These are phyloP conservation scores for Paramecium sexaurelia DNA, from an alignment of 73 alveolate species.

Conservation along the genomic window DNA sequence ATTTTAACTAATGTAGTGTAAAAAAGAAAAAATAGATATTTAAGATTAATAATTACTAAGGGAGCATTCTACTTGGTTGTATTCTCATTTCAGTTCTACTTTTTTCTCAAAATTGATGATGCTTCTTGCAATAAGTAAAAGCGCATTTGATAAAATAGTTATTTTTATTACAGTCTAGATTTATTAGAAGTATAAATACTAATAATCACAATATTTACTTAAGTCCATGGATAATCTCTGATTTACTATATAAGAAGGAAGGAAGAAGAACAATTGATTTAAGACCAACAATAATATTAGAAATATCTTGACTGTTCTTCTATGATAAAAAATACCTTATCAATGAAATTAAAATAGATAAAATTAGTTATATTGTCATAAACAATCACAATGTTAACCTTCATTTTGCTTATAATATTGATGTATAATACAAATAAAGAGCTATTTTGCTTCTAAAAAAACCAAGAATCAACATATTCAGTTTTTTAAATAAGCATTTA, in stretches of 20 bases:
- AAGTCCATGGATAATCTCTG: not conserved
- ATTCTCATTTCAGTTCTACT: not conserved
- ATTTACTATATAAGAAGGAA: conserved; percentile 6
- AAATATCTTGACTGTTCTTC: not conserved
- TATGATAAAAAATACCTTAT: not conserved
- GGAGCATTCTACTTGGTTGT: not conserved
- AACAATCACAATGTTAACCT: conserved; percentile 7
- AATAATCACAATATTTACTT: not conserved
- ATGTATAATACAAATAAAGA: conserved; percentile 16
- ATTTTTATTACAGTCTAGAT: conserved; percentile 7
- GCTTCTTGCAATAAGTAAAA: not conserved
- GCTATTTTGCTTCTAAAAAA: not conserved
- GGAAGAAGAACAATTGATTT: not conserved
- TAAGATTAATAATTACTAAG: not conserved
- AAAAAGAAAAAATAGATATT: not conserved
- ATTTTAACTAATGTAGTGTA: not conserved
- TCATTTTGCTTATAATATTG: not conserved
- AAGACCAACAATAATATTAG: not conserved
- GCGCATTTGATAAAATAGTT: not conserved
- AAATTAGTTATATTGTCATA: not conserved
- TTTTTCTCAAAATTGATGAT: not conserved
- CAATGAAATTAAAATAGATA: not conserved
- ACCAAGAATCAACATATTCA: not conserved
- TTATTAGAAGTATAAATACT: not conserved
- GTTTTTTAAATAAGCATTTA: not conserved